These are phyloP conservation scores for Akanthomyces uredinophilus DNA, from an alignment of 2,329 filamentous ascomycete genomes.

Conservation along the genomic window DNA sequence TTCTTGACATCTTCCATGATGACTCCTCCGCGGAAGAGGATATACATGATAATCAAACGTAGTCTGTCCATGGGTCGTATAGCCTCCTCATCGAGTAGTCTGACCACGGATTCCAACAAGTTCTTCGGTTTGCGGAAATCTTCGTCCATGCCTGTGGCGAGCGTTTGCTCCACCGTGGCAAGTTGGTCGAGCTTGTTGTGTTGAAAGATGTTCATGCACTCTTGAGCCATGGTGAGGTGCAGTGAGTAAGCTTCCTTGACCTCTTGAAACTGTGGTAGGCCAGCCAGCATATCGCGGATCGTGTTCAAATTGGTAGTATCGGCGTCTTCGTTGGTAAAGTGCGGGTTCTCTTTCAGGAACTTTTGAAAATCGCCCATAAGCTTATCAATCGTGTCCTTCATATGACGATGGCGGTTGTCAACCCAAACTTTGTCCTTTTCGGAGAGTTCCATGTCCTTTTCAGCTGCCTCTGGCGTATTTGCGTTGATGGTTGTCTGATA, in stretches of 20 bases:
- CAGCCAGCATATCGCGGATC: slow-evolving; percentile 96
- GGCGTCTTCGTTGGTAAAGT: slow-evolving; percentile 73
- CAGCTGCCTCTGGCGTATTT: slow-evolving; percentile 62
- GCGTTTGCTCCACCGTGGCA: slow-evolving; percentile 80
- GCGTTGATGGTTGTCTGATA: slow-evolving; percentile 79
- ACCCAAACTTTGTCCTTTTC: slow-evolving; percentile 96
- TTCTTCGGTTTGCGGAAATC: slow-evolving; percentile 89
- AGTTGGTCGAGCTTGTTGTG: slow-evolving; percentile 79
- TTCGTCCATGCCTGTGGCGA: slow-evolving; percentile 90
- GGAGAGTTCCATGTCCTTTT: slow-evolving; percentile 85
- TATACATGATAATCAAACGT: slow-evolving; percentile 78
- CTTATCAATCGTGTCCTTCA: slow-evolving; percentile 96
- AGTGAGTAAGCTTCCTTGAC: slow-evolving; percentile 93
- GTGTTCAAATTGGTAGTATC: slow-evolving; percentile 75
- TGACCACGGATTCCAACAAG: slow-evolving; percentile 76
- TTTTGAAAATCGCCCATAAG: slow-evolving; percentile 88
- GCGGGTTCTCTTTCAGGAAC: slow-evolving; percentile 85
- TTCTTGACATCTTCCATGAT: slow-evolving; percentile 79
- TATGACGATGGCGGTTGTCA: slow-evolving; percentile 88
- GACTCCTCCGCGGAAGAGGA: slow-evolving; percentile 81
- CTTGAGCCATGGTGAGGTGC: slow-evolving; percentile 93
- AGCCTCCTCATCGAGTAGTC: slow-evolving; percentile 79
- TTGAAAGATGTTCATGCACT: slow-evolving; percentile 93
- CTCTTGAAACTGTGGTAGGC: slow-evolving; percentile 88
- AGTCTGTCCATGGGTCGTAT: slow-evolving; percentile 70